These are phyloP conservation scores for Aspergillus japonicus DNA, from an alignment of 2,329 filamentous ascomycete genomes.

Conservation along the genomic window DNA sequence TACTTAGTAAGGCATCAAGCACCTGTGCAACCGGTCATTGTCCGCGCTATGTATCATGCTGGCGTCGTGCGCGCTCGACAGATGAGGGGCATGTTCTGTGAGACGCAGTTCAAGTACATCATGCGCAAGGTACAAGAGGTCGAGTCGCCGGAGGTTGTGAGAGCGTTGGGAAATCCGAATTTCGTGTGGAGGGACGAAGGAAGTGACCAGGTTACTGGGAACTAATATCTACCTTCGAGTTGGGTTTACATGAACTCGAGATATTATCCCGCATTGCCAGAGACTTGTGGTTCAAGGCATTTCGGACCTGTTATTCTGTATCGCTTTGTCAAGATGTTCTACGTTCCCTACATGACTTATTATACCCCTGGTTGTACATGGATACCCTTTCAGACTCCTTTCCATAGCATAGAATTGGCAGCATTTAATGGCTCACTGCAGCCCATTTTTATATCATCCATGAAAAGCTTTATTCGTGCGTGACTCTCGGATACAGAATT, in stretches of 20 bases:
- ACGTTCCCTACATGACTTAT: too few species aligned
- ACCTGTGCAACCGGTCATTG: conserved; percentile 44
- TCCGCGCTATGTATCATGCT: conserved; percentile 51
- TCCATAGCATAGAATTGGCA: not conserved
- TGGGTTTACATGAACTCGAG: too few species aligned
- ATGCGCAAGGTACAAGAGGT: conserved; percentile 42
- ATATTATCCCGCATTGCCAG: too few species aligned
- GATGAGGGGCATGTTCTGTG: conserved; percentile 32
- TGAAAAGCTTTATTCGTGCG: conserved; percentile 11
- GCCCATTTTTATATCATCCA: not conserved
- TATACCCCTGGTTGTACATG: not conserved
- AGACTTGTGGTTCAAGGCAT: too few species aligned
- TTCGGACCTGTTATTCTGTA: too few species aligned
- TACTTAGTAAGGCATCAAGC: conserved; percentile 45
- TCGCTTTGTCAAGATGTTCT: too few species aligned
- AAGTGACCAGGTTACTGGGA: not conserved
- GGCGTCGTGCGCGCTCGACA: conserved; percentile 48
- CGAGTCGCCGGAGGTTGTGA: conserved; percentile 46
- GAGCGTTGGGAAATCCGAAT: conserved; percentile 19
- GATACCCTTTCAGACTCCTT: not conserved
- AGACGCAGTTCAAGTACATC: conserved; percentile 44
- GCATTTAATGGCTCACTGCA: not conserved
- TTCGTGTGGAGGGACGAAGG: conserved; percentile 15
- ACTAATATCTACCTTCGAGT: too few species aligned
- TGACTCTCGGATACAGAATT: conserved; percentile 6